Percentiles rank a stretch among this genome's conserved stretches.
Conservation (phyloP, 169 alveolate species). For the Cryptosporidium sp. region DNA sequence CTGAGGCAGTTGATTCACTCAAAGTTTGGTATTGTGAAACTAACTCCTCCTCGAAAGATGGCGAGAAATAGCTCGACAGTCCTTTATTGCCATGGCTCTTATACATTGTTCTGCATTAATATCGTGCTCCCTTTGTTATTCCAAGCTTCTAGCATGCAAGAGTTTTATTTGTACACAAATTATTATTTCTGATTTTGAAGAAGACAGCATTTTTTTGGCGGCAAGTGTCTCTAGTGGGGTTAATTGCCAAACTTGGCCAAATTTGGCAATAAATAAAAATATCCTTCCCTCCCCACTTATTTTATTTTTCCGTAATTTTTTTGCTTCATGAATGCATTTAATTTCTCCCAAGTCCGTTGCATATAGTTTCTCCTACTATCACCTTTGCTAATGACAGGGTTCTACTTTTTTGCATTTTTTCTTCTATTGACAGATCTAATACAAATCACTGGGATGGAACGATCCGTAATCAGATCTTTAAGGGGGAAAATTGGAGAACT, state of each 20-base stretch:
- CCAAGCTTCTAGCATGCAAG: conserved; percentile 62
- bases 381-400: background rate
- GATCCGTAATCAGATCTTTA: background rate
- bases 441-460: background rate
- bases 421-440: background rate
- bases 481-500: background rate
- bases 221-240: conserved; percentile 78
- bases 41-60: conserved; percentile 61
- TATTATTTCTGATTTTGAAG: conserved; percentile 30
- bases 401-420: background rate
- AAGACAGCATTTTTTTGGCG: conserved; percentile 74
- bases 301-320: background rate
- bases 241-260: conserved; percentile 8
- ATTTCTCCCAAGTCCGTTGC: background rate
- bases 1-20: conserved; percentile 68
- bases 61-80: conserved; percentile 61
- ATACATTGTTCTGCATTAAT: conserved; percentile 72
- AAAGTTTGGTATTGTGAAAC: conserved; percentile 41
- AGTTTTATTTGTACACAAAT: conserved; percentile 29
- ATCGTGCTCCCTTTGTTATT: conserved; percentile 12
- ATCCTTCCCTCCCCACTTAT: conserved; percentile 1
- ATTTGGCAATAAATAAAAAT: conserved; percentile 23
- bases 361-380: background rate
- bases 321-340: background rate
- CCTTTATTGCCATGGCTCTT: conserved; percentile 71